Evolutionary conservation across 768 basidiomycete species (phyloP).

Genomic region (Exidia glandulosa): DNA sequence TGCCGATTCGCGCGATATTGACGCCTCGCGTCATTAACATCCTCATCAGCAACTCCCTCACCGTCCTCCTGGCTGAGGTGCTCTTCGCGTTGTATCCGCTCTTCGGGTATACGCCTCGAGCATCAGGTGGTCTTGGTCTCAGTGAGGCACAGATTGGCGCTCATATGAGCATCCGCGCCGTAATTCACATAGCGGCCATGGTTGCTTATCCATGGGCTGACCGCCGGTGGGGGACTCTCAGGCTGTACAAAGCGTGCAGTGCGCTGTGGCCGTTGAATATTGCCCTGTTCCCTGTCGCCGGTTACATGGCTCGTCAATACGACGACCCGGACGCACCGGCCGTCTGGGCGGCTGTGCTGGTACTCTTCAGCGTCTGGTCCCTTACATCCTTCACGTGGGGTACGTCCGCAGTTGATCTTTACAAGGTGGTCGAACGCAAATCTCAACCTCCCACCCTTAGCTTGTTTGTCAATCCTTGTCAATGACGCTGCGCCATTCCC

Average conservation of each 20-base stretch:
- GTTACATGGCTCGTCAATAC: constrained; percentile 1
- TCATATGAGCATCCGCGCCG: constrained; percentile 6
- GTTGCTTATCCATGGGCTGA: constrained; percentile 1
- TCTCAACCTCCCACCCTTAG: not conserved
- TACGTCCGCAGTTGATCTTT: not conserved
- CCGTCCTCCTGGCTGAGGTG: not conserved
- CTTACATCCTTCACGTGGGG: constrained; percentile 5
- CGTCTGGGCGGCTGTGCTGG: not conserved
- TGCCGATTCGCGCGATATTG: not conserved
- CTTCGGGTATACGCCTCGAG: constrained; percentile 4
- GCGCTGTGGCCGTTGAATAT: constrained; percentile 4
- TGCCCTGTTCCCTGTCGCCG: constrained; percentile 2
- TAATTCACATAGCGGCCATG: constrained; percentile 3
- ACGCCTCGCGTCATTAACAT: not conserved
- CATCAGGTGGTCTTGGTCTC: constrained; percentile 8
- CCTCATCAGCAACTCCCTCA: not conserved
- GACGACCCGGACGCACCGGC: not conserved
- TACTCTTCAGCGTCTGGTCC: constrained; percentile 6
- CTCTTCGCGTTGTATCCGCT: not conserved
- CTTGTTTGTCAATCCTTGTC: constrained; percentile 5
- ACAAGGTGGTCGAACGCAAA: not conserved
- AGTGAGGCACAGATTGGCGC: constrained; percentile 8
- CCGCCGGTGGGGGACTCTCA: constrained; percentile 3
- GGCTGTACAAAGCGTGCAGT: constrained; percentile 1
- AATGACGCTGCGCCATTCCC: constrained; percentile 8